Conservation (phyloP, 768 basidiomycete species). For the Suillus variegatus region DNA sequence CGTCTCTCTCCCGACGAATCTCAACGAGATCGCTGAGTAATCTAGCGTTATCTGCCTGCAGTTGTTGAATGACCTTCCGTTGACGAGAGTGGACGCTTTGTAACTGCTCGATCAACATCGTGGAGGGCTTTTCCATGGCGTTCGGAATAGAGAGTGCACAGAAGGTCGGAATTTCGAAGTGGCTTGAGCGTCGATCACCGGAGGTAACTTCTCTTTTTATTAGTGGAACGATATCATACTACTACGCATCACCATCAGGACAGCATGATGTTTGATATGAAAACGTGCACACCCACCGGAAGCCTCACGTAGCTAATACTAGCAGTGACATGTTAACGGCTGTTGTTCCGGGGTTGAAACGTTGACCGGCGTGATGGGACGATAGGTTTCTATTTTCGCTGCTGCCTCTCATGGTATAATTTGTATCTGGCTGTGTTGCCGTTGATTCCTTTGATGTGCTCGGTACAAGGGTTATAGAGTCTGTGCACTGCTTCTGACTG, state of each 20-base stretch:
- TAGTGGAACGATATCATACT: not conserved
- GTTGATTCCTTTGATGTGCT: not conserved
- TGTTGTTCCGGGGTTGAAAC: not conserved
- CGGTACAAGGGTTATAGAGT: not conserved
- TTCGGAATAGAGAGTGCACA: not conserved
- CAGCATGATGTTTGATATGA: not conserved
- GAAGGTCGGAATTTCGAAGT: not conserved
- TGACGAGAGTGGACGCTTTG: slow-evolving; percentile 26
- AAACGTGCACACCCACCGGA: not conserved
- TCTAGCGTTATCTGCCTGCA: slow-evolving; percentile 27
- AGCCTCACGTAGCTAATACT: not conserved
- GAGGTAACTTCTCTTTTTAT: not conserved
- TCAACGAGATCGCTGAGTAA: slow-evolving; percentile 25
- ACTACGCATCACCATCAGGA: slow-evolving; percentile 3
- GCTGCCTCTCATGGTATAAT: not conserved
- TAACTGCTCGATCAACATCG: slow-evolving; percentile 26
- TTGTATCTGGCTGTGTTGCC: slow-evolving; percentile 3
- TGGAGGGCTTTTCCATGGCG: slow-evolving; percentile 15
- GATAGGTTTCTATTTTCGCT: not conserved
- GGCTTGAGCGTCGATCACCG: not conserved
- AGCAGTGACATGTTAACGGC: not conserved
- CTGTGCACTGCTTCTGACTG: not conserved
- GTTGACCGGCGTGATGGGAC: not conserved
- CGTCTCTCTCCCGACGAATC: slow-evolving; percentile 28
- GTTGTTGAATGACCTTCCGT: slow-evolving; percentile 25